Evolutionary conservation across 768 basidiomycete species (phyloP).

Genomic region (Phallus indusiatus): DNA sequence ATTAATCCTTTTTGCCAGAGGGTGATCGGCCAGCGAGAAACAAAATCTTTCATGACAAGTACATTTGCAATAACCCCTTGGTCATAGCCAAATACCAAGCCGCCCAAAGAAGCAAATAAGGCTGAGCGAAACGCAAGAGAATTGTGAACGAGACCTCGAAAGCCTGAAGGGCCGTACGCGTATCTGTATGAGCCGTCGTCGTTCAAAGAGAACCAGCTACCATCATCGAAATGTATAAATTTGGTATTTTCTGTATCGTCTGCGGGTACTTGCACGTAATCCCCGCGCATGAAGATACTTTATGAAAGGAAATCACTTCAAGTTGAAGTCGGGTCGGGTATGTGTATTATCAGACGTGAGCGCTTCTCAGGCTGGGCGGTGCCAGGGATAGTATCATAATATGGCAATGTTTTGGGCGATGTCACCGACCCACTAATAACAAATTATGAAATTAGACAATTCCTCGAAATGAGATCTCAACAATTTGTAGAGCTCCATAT

Average conservation of each 20-base stretch:
- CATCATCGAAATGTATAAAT: neutral
- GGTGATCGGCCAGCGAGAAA: slow-evolving; percentile 56
- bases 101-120: slow-evolving; percentile 68
- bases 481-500: too few relatives aligned
- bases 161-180: slow-evolving; percentile 62
- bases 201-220: neutral
- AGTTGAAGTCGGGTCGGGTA: too few relatives aligned
- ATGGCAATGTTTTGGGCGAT: too few relatives aligned
- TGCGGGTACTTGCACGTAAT: neutral
- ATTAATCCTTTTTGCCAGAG: slow-evolving; percentile 68
- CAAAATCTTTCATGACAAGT: slow-evolving; percentile 72
- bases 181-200: slow-evolving; percentile 40
- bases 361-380: too few relatives aligned
- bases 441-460: too few relatives aligned
- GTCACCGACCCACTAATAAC: too few relatives aligned
- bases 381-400: too few relatives aligned
- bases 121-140: slow-evolving; percentile 58
- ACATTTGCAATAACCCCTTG: slow-evolving; percentile 84
- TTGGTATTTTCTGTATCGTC: neutral
- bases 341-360: too few relatives aligned
- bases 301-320: neutral
- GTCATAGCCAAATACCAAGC: slow-evolving; percentile 73
- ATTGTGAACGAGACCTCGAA: slow-evolving; percentile 55
- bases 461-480: too few relatives aligned
- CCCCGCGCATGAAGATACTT: neutral